Conservation (phyloP, 768 basidiomycete species). For the Cyclocybe aegerita region DNA sequence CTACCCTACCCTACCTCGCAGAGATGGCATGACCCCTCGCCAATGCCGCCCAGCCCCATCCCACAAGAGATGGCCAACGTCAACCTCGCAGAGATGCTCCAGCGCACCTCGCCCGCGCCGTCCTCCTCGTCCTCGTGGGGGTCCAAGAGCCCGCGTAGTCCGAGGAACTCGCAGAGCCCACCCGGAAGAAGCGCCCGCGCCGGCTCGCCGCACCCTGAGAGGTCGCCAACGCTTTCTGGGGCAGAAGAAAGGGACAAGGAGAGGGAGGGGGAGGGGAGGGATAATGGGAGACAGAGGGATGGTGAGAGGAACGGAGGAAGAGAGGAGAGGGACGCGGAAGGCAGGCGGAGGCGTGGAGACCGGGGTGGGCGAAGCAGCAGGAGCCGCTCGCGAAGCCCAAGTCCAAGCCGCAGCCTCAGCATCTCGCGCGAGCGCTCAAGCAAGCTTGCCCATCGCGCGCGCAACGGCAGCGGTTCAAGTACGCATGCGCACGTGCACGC, state of each 20-base stretch:
- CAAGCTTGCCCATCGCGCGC: too few relatives aligned
- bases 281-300: too few relatives aligned
- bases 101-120: constrained; percentile 25
- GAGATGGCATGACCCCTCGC: constrained; percentile 72
- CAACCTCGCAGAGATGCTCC: constrained; percentile 6
- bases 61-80: constrained; percentile 22
- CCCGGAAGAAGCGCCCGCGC: not conserved
- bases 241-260: too few relatives aligned
- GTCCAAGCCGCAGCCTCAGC: constrained; percentile 8
- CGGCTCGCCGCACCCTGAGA: too few relatives aligned
- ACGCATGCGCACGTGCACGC: too few relatives aligned
- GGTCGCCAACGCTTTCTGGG: too few relatives aligned
- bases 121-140: constrained; percentile 26
- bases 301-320: too few relatives aligned
- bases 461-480: too few relatives aligned
- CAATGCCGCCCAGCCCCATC: constrained; percentile 54
- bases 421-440: constrained; percentile 3
- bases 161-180: not conserved
- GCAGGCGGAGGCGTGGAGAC: too few relatives aligned
- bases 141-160: constrained; percentile 5
- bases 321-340: too few relatives aligned
- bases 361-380: constrained; percentile 6
- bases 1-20: constrained; percentile 21
- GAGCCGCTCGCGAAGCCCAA: constrained; percentile 11
- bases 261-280: too few relatives aligned